A percentile compares a stretch with the other conserved stretches of the same genome.
Conservation (phyloP, 805 yeast genomes). For the Kluyveromyces nonfermentans region DNA sequence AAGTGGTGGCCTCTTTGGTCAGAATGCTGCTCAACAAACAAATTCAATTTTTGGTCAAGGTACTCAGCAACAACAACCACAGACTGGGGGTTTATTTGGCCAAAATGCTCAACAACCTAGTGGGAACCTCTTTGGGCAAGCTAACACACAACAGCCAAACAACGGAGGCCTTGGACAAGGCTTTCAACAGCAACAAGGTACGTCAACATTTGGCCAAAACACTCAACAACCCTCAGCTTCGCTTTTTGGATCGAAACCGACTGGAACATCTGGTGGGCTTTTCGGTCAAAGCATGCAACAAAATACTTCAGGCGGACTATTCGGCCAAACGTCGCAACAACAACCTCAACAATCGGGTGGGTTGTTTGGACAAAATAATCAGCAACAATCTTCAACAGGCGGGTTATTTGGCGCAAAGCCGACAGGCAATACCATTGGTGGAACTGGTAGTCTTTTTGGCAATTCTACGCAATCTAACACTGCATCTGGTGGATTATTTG, state of each 20-base stretch:
- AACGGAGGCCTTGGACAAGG: constrained; percentile 16
- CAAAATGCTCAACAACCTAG: constrained; percentile 16
- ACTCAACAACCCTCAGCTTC: constrained; percentile 19
- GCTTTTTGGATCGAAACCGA: constrained; percentile 27
- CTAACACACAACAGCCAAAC: constrained; percentile 5
- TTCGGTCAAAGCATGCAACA: constrained; percentile 19
- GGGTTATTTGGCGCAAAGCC: constrained; percentile 36
- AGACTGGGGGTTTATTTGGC: constrained; percentile 27
- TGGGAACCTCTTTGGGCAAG: constrained; percentile 27
- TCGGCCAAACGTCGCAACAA: constrained; percentile 5
- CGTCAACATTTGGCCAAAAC: constrained; percentile 37
- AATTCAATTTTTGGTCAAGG: constrained; percentile 26
- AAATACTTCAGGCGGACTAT: constrained; percentile 16
- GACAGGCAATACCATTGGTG: constrained; percentile 17
- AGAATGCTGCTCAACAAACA: constrained; percentile 16
- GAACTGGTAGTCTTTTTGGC: constrained; percentile 39
- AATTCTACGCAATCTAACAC: constrained; percentile 14
- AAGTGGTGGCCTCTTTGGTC: constrained; percentile 33
- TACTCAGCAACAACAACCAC: constrained; percentile 28
- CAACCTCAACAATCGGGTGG: constrained; percentile 25
- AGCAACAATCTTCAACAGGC: constrained; percentile 23
- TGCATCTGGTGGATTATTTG: constrained; percentile 19
- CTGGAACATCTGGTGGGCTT: constrained; percentile 14
- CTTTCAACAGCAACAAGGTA: constrained; percentile 9
- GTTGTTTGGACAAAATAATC: constrained; percentile 24